phyloP scores from a whole-genome alignment of 768 basidiomycete genomes.

The Trametes coccinea region DNA sequence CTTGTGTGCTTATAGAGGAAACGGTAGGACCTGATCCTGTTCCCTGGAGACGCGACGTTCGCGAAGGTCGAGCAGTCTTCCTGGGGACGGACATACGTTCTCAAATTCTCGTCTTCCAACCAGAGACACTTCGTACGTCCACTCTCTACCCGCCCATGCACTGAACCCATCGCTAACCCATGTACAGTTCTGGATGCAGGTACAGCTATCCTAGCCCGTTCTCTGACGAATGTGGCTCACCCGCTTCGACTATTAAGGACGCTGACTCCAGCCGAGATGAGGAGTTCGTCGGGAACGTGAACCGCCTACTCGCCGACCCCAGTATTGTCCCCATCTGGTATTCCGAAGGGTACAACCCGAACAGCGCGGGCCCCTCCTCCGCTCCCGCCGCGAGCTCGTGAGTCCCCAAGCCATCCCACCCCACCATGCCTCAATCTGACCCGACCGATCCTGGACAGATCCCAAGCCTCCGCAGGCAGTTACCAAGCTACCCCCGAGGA shows the following conservation, averaged over 20 bases:
- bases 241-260: constrained; percentile 47
- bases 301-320: constrained; percentile 67
- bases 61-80: constrained; percentile 67
- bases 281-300: constrained; percentile 73
- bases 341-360: constrained; percentile 46
- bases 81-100: constrained; percentile 76
- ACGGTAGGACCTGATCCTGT: constrained; percentile 78
- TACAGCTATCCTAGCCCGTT: constrained; percentile 28
- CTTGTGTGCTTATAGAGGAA: background rate
- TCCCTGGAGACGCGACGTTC: constrained; percentile 84
- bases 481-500: constrained; percentile 57
- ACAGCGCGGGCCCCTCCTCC: constrained; percentile 39
- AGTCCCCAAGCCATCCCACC: background rate
- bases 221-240: background rate
- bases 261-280: constrained; percentile 65
- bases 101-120: constrained; percentile 89
- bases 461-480: constrained; percentile 8
- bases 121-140: constrained; percentile 82
- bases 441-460: background rate
- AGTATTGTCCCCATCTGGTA: constrained; percentile 63
- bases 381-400: constrained; percentile 22
- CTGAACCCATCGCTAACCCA: background rate
- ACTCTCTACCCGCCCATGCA: background rate
- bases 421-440: background rate
- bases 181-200: constrained; percentile 85